Conservation (phyloP, 2,329 filamentous ascomycete species). For the Cladosporium sp. region DNA sequence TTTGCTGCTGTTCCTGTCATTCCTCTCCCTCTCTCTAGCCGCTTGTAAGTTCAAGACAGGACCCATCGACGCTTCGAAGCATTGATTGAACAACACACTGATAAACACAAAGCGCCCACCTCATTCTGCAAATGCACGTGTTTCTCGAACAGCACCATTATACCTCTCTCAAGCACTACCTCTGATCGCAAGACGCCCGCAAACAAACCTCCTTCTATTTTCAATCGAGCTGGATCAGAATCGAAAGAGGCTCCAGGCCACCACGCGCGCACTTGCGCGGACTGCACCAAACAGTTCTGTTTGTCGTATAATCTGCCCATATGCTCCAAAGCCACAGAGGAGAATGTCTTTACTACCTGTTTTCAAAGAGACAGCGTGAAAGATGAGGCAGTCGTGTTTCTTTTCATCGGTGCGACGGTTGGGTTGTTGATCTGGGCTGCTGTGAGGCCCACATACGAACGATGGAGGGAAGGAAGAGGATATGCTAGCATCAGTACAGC, state of each 20-base stretch:
- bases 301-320: constrained; percentile 58
- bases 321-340: constrained; percentile 60
- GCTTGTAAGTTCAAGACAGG: constrained; percentile 32
- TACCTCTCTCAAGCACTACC: constrained; percentile 51
- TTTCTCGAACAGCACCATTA: constrained; percentile 64
- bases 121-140: constrained; percentile 72
- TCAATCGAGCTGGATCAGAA: constrained; percentile 22
- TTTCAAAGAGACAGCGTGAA: constrained; percentile 67
- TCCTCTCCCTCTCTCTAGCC: constrained; percentile 39
- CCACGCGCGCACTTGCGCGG: constrained; percentile 52
- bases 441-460: constrained; percentile 56
- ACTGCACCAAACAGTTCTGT: constrained; percentile 66
- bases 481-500: neutral
- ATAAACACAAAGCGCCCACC: constrained; percentile 42
- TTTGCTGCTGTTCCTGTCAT: constrained; percentile 26
- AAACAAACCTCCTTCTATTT: constrained; percentile 6
- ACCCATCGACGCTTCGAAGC: neutral
- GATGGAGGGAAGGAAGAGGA: constrained; percentile 34
- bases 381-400: constrained; percentile 61
- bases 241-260: constrained; percentile 21
- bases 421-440: constrained; percentile 58
- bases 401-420: constrained; percentile 62
- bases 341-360: constrained; percentile 63
- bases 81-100: neutral
- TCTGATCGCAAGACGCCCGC: constrained; percentile 19